Evolutionary conservation across 2,329 filamentous ascomycete genomes (phyloP), one percentile per base, ranked within the genome.

Genomic region (Colletotrichum tamarilloi): DNA sequence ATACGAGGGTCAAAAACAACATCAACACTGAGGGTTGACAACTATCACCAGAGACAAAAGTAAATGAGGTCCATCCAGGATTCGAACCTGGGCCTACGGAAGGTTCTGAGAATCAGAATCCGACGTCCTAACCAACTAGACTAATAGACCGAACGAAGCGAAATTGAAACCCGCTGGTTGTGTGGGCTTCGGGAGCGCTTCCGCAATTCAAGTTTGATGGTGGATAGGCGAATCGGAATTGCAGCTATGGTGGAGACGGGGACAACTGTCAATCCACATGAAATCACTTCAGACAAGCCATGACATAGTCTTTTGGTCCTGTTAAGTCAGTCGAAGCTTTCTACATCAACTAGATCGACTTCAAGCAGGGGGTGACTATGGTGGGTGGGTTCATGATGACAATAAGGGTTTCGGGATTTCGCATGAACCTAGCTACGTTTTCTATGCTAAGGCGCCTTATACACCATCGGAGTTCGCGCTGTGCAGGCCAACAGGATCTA

Each of bases 1-100:
- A 12, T 16, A 5, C 52, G 11, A 28, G 52, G 5, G 26, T 28
- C 53, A 24, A 56, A 26, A 24, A 28, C 22, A 28, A 26, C 4
- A 2, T 14, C 16, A 30, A 57, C 24, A 57, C 5, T 5, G 30
- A 9, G 24, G 7, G 16, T 19, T 4, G 2, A 2, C 3, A 35
- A 16, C 42, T 49, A 49, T 49, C 42, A 8, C 42, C 42, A 49
- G 3, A 26, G 58, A 9, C 38, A 64, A 70, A 70, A 55, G 30
- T n/a, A 4, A 5, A 5, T 1, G 7, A 73, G 67, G 46, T 70
- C 70, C 55, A 85, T 81, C 67, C 67, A 70, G 65, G 69, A 64
- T 69, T 69, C 65, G 65, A 72, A 72, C 69, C 65, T 72, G 67
- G 70, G 70, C 67, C 11, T 65, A 73, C 66, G 58, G 60, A 73